Evolutionary conservation across 306 rosid species (phyloP).

Genomic region (Begonia peltatifolia): DNA sequence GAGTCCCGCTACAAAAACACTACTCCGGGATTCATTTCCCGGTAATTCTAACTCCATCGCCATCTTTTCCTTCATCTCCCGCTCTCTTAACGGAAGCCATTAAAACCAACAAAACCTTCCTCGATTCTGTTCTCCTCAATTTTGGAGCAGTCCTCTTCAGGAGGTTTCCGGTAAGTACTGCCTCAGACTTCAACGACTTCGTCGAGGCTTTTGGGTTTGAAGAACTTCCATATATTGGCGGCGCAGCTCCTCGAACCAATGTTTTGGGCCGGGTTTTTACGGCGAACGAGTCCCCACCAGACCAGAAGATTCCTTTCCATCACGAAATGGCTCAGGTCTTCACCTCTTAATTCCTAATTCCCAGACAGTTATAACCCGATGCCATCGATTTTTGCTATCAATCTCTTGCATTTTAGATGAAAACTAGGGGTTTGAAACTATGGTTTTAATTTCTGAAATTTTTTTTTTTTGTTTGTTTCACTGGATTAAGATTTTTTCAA

Average conservation of each 20-base stretch:
- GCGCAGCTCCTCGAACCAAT: slow-evolving; percentile 68
- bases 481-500: too few species aligned
- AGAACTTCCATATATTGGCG: slow-evolving; percentile 82
- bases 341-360: background rate
- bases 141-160: slow-evolving; percentile 64
- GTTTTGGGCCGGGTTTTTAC: slow-evolving; percentile 78
- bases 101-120: slow-evolving; percentile 24
- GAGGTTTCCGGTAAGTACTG: slow-evolving; percentile 33
- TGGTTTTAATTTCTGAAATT: too few species aligned
- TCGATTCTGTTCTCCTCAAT: slow-evolving; percentile 36
- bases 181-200: slow-evolving; percentile 67
- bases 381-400: too few species aligned
- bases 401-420: too few species aligned
- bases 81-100: slow-evolving; percentile 22
- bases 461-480: too few species aligned
- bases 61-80: slow-evolving; percentile 9
- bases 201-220: slow-evolving; percentile 67
- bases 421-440: too few species aligned
- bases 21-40: slow-evolving; percentile 43
- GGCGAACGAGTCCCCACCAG: slow-evolving; percentile 87
- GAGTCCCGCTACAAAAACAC: slow-evolving; percentile 43
- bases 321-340: slow-evolving; percentile 80
- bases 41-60: slow-evolving; percentile 18
- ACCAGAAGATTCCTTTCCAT: slow-evolving; percentile 77
- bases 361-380: background rate